A percentile compares a stretch with the other conserved stretches of the same genome.
Conservation (phyloP, 2,329 filamentous ascomycete genomes). For the Microdochium bolleyi region DNA sequence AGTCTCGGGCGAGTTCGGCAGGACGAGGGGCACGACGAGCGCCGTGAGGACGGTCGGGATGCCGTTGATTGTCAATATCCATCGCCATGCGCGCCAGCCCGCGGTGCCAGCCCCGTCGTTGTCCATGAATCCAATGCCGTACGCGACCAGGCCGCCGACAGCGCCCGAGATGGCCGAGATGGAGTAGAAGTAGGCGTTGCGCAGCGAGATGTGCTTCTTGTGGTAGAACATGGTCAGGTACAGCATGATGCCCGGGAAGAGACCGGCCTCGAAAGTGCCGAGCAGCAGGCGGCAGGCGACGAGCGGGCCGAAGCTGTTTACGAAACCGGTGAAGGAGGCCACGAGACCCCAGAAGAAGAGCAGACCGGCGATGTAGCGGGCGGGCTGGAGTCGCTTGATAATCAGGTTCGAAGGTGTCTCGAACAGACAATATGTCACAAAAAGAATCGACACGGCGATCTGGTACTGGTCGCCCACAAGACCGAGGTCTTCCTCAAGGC, state of each 20-base stretch:
- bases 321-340: constrained; percentile 5
- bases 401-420: not conserved
- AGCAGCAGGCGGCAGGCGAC: constrained; percentile 9
- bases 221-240: constrained; percentile 18
- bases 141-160: constrained; percentile 57
- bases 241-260: constrained; percentile 13
- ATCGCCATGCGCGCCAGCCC: constrained; percentile 55
- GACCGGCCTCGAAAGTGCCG: constrained; percentile 13
- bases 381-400: not conserved
- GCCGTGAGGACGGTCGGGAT: constrained; percentile 75
- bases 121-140: constrained; percentile 56
- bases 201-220: constrained; percentile 50
- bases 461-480: constrained; percentile 51
- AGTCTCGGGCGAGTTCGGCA: constrained; percentile 69
- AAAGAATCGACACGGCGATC: constrained; percentile 32
- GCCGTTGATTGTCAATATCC: constrained; percentile 67
- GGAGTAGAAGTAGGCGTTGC: constrained; percentile 56
- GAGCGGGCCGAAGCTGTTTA: constrained; percentile 6
- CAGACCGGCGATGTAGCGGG: constrained; percentile 4
- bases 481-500: constrained; percentile 49
- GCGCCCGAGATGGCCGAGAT: constrained; percentile 54
- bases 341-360: constrained; percentile 5
- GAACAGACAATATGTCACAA: not conserved
- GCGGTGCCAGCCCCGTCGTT: constrained; percentile 27
- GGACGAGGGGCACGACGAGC: constrained; percentile 62